Evolutionary conservation across 805 yeast species (phyloP), one percentile per base, ranked within the genome.

Genomic region (Wickerhamomyces rabaulensis): DNA sequence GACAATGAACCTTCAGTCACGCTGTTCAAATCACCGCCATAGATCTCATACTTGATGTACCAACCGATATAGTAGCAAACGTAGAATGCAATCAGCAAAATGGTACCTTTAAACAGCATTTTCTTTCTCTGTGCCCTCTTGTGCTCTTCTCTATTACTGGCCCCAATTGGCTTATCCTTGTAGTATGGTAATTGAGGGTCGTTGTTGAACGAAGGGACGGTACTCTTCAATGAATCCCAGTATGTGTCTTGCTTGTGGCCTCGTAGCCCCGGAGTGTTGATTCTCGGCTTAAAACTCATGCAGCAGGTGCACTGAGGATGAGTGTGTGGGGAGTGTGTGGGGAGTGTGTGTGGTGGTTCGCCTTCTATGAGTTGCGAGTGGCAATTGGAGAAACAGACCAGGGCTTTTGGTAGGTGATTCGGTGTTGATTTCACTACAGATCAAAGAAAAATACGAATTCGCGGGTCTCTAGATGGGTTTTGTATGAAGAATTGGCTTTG

Each of bases 81-180:
- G 49, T 78, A 80, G 15, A 79, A 57, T 8, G 66, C 63, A 6
- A 73, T 36, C 0, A 76, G 61, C 2, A 67, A 60, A 1, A 72
- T n/a, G 31, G 75, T 60, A 2, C 73, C 76, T 51, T 72, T 73
- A 36, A 72, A 57, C 10, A 77, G 43, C 77, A 75, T 71, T 46
- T 54, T 58, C 25, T 57, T 58, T 37, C 57, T 60, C 16, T 52
- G 46, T 12, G 55, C 46, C 26, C 36, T 27, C 49, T 23, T 53
- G 47, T 41, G 43, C 27, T 47, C 44, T 40, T 48, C 39, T 35
- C 17, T 40, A 23, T 43, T 19, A 23, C 49, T 64, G 42, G 44
- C 27, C 40, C 56, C 58, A 23, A 62, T 40, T 25, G 80, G 80
- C 52, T 78, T 79, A 49, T 78, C 81, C 53, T 78, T 78, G 55